A percentile compares a stretch with the other conserved stretches of the same genome.
phyloP scores from a whole-genome alignment of 2,329 filamentous ascomycete species.

The Calonectria honghensis region DNA sequence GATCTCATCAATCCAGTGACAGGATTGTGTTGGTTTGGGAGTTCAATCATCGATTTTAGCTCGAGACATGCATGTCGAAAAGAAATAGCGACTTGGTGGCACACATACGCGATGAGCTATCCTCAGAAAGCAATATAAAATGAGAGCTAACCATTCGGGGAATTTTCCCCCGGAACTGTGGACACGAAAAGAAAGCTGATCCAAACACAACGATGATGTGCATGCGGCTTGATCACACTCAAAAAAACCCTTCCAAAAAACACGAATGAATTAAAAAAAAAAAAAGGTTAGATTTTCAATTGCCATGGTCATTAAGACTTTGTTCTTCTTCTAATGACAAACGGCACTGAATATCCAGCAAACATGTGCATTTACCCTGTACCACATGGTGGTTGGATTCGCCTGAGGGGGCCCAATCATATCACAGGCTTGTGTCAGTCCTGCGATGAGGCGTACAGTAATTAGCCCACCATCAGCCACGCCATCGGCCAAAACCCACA shows the following conservation, averaged over 20 bases:
- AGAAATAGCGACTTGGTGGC: background rate
- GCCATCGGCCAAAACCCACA: background rate
- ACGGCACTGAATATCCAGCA: background rate
- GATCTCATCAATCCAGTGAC: background rate
- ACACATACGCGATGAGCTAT: background rate
- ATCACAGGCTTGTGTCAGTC: background rate
- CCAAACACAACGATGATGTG: no score
- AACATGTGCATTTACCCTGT: background rate
- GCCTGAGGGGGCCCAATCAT: background rate
- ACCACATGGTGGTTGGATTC: background rate
- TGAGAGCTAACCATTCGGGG: no score
- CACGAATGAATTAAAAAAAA: no score
- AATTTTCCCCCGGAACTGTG: no score
- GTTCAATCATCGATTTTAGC: background rate
- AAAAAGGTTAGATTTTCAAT: no score
- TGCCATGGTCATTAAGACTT: no score
- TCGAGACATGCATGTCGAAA: background rate
- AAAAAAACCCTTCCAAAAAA: no score
- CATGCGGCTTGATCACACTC: no score
- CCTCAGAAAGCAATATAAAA: no score
- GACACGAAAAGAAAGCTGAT: no score
- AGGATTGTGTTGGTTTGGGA: background rate
- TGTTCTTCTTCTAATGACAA: background rate
- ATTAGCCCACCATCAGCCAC: background rate
- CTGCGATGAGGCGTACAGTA: background rate